These are phyloP conservation scores for Salix suchowensis DNA, from an alignment of 345 rosid genomes.

Conservation along the genomic window DNA sequence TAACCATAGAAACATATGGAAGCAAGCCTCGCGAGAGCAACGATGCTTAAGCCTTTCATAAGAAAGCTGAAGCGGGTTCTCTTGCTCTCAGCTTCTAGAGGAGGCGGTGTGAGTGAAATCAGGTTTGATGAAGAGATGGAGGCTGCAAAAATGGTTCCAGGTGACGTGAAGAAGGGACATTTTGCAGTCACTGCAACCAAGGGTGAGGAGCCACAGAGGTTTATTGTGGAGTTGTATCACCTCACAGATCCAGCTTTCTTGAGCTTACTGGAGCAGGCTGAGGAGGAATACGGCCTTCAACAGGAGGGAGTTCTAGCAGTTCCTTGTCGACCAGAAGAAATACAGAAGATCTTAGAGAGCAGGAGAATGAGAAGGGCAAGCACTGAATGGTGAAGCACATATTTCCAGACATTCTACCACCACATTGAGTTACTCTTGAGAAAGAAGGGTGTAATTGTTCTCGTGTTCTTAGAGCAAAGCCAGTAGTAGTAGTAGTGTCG, in stretches of 20 bases:
- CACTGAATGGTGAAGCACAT: slow-evolving; percentile 9
- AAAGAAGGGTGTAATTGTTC: background rate
- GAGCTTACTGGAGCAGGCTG: slow-evolving; percentile 42
- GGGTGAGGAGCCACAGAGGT: slow-evolving; percentile 47
- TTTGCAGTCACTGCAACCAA: slow-evolving; percentile 41
- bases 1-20: background rate
- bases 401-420: background rate
- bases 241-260: slow-evolving; percentile 44
- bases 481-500: background rate
- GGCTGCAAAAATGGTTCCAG: slow-evolving; percentile 19
- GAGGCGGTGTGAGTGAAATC: background rate
- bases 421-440: background rate
- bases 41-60: slow-evolving; percentile 24
- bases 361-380: slow-evolving; percentile 15
- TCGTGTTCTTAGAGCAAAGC: background rate
- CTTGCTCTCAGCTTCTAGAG: slow-evolving; percentile 13
- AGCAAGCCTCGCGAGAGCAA: slow-evolving; percentile 17
- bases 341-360: slow-evolving; percentile 32
- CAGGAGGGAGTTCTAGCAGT: slow-evolving; percentile 40
- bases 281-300: slow-evolving; percentile 53
- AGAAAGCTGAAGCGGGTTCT: slow-evolving; percentile 20
- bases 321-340: slow-evolving; percentile 58
- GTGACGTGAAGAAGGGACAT: slow-evolving; percentile 45
- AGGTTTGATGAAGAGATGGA: slow-evolving; percentile 17
- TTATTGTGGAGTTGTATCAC: slow-evolving; percentile 40